phyloP scores from a whole-genome alignment of 2,329 filamentous ascomycete genomes.

The Blastomyces emzantsi region DNA sequence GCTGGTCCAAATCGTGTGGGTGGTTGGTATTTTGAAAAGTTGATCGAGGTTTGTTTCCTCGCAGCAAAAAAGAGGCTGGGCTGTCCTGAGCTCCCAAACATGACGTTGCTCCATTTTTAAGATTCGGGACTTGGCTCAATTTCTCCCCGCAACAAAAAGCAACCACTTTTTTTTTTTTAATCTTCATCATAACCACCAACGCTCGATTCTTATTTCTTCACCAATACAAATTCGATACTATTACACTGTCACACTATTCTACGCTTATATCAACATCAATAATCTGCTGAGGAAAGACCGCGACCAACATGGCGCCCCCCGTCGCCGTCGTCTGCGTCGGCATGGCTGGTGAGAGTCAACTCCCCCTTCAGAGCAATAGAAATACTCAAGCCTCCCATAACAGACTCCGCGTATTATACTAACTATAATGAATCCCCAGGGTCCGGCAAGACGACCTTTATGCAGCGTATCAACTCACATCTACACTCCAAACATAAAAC shows the following conservation, averaged over 20 bases:
- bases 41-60: background rate
- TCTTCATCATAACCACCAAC: background rate
- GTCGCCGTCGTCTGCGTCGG: slow-evolving; percentile 87
- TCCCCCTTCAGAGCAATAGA: background rate
- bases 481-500: slow-evolving; percentile 71
- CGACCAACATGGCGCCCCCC: slow-evolving; percentile 46
- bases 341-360: slow-evolving; percentile 65
- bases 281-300: slow-evolving; percentile 7
- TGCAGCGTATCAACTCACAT: slow-evolving; percentile 94
- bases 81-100: background rate
- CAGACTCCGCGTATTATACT: slow-evolving; percentile 8
- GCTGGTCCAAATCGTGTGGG: background rate
- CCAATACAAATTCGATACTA: background rate
- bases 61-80: background rate
- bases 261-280: background rate
- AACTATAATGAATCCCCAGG: slow-evolving; percentile 40
- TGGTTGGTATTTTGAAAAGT: background rate
- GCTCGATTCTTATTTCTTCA: slow-evolving; percentile 3
- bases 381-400: background rate
- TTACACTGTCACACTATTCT: background rate
- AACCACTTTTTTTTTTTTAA: background rate
- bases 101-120: slow-evolving; percentile 4
- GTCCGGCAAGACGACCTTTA: slow-evolving; percentile 98
- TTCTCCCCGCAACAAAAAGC: slow-evolving; percentile 1
- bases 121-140: background rate